Evolutionary conservation across 148 eudicot species (phyloP).

Genomic region (Arbutus unedo): DNA sequence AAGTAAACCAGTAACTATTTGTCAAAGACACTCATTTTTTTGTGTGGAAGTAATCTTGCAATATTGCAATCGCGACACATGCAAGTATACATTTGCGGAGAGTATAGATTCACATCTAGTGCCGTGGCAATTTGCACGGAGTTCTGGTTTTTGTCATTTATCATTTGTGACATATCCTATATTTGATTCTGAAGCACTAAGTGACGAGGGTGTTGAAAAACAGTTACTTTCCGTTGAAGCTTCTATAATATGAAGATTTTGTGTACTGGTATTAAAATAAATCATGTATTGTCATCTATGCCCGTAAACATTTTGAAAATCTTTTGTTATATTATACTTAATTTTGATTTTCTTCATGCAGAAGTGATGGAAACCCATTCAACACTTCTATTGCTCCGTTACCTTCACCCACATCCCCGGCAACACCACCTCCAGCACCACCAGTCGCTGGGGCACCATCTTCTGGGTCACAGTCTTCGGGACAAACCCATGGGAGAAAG

Average conservation of each 20-base stretch:
- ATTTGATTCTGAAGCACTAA: constrained; percentile 4
- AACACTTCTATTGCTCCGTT: constrained; percentile 52
- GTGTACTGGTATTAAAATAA: background rate
- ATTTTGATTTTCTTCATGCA: constrained; percentile 29
- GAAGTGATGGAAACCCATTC: constrained; percentile 77
- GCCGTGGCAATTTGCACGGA: background rate
- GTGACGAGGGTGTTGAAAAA: background rate
- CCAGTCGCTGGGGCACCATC: constrained; percentile 28
- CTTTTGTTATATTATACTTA: background rate
- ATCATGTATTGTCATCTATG: background rate
- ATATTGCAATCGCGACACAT: background rate
- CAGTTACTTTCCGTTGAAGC: background rate
- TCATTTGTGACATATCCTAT: background rate
- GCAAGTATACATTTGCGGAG: background rate
- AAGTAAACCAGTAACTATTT: background rate
- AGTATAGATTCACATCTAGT: background rate
- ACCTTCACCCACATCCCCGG: constrained; percentile 45
- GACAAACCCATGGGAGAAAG: constrained; percentile 43
- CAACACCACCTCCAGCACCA: constrained; percentile 36
- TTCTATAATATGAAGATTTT: background rate
- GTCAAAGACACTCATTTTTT: background rate
- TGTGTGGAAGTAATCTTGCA: background rate
- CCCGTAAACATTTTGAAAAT: background rate
- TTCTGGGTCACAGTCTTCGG: constrained; percentile 31
- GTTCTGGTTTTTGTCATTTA: background rate